phyloP scores from a whole-genome alignment of 2,329 filamentous ascomycete genomes.

The Cyphellophora attinorum region DNA sequence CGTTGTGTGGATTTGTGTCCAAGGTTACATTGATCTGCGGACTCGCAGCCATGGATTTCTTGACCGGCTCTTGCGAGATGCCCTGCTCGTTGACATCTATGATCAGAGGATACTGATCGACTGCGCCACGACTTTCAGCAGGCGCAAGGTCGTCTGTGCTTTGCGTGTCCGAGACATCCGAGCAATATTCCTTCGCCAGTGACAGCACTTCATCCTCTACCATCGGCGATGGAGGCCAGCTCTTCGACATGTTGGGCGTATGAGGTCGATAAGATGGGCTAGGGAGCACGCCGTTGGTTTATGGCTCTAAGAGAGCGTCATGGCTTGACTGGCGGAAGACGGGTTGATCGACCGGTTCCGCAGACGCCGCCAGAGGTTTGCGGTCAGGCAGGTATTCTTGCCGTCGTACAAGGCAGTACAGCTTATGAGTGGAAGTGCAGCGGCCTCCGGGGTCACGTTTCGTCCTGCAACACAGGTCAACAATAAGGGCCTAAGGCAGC shows the following conservation, averaged over 20 bases:
- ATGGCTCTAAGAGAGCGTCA: no score
- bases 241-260: constrained; percentile 11
- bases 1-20: neutral
- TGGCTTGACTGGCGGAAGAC: no score
- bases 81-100: constrained; percentile 15
- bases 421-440: no score
- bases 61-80: neutral
- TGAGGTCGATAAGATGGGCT: no score
- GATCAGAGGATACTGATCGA: constrained; percentile 37
- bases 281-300: no score
- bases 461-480: no score
- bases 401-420: no score
- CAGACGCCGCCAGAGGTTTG: no score
- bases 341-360: no score
- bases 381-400: no score
- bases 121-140: constrained; percentile 25
- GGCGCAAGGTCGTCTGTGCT: constrained; percentile 16
- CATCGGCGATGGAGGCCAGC: constrained; percentile 32
- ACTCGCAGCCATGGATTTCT: constrained; percentile 2
- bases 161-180: constrained; percentile 19
- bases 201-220: constrained; percentile 36
- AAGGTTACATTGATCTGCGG: constrained; percentile 10
- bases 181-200: constrained; percentile 28
- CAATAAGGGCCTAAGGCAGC: no score
- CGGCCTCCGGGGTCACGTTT: no score